A percentile compares a stretch with the other conserved stretches of the same genome.
These are phyloP conservation scores for Phytopythium oedochilum DNA, from an alignment of 352 stramenopile genomes.

Conservation along the genomic window DNA sequence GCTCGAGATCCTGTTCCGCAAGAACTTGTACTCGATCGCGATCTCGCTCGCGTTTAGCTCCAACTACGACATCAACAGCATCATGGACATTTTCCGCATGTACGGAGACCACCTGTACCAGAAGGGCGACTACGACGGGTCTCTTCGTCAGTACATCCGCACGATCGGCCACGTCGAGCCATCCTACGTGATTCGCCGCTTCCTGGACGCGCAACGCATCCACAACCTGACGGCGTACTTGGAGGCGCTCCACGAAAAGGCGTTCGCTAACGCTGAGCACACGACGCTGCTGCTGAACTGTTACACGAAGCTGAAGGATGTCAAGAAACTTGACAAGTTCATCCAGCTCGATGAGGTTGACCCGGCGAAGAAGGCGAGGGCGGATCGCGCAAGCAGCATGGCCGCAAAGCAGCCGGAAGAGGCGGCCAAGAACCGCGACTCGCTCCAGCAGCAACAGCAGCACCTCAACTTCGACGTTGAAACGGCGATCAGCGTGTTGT, in stretches of 20 bases:
- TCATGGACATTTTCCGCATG: slow-evolving; percentile 95
- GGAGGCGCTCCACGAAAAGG: slow-evolving; percentile 91
- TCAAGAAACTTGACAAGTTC: slow-evolving; percentile 92
- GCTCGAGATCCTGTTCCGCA: slow-evolving; percentile 95
- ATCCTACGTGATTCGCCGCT: slow-evolving; percentile 98
- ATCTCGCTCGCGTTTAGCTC: slow-evolving; percentile 96
- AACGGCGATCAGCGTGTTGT: slow-evolving; percentile 91
- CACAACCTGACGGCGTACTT: slow-evolving; percentile 96
- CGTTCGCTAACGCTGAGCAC: slow-evolving; percentile 89
- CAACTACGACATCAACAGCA: slow-evolving; percentile 93
- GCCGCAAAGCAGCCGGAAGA: slow-evolving; percentile 14
- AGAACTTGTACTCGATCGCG: slow-evolving; percentile 97
- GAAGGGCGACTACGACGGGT: slow-evolving; percentile 95
- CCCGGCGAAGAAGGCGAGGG: slow-evolving; percentile 25
- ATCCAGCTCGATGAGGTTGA: slow-evolving; percentile 84
- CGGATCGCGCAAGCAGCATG: slow-evolving; percentile 6
- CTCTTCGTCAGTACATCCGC: slow-evolving; percentile 96
- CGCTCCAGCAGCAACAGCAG: slow-evolving; percentile 8
- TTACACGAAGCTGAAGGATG: slow-evolving; percentile 93
- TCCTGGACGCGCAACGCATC: slow-evolving; percentile 96
- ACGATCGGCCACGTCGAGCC: slow-evolving; percentile 97
- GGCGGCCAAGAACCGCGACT: slow-evolving; percentile 17
- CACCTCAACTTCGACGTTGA: slow-evolving; percentile 87
- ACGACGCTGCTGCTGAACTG: slow-evolving; percentile 94
- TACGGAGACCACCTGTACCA: slow-evolving; percentile 98